A percentile compares a stretch with the other conserved stretches of the same genome.
Evolutionary conservation across 2,329 filamentous ascomycete genomes (phyloP).

Genomic region (Rhynchosporium graminicola): DNA sequence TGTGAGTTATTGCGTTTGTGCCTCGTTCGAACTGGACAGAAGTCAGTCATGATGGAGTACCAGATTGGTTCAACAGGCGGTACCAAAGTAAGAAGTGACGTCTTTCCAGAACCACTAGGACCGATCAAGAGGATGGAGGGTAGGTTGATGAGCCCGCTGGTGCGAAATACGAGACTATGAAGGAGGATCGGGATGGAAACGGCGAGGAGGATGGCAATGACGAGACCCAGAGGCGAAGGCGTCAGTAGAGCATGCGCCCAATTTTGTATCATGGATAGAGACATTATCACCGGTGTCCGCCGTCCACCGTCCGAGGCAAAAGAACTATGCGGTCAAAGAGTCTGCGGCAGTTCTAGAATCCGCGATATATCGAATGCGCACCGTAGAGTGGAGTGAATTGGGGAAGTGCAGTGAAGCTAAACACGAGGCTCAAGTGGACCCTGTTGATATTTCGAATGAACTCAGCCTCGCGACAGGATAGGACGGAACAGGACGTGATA

Average conservation of each 20-base stretch:
- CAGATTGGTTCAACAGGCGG: slow-evolving; percentile 25
- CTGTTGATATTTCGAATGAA: neutral
- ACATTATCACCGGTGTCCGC: slow-evolving; percentile 3
- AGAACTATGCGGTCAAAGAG: neutral
- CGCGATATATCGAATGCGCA: neutral
- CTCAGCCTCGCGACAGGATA: slow-evolving; percentile 4
- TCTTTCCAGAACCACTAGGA: slow-evolving; percentile 84
- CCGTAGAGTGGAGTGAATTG: neutral
- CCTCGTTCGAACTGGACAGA: slow-evolving; percentile 55
- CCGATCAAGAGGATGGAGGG: slow-evolving; percentile 82
- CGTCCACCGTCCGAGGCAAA: neutral
- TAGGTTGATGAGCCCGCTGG: slow-evolving; percentile 63
- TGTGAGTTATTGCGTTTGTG: slow-evolving; percentile 51
- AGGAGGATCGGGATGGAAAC: slow-evolving; percentile 72
- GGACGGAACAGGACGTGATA: too few species aligned
- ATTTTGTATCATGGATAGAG: slow-evolving; percentile 26
- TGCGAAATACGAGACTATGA: slow-evolving; percentile 70
- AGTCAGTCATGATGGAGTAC: slow-evolving; percentile 18
- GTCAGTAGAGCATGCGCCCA: slow-evolving; percentile 56
- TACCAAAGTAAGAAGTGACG: slow-evolving; percentile 78
- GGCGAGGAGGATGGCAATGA: slow-evolving; percentile 69
- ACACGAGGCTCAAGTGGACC: neutral
- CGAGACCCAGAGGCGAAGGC: slow-evolving; percentile 62
- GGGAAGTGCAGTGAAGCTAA: neutral
- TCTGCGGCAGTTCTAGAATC: neutral